Evolutionary conservation across 768 basidiomycete genomes (phyloP), one percentile per base, ranked within the genome.

Genomic region (Guyanaporus albipodus): DNA sequence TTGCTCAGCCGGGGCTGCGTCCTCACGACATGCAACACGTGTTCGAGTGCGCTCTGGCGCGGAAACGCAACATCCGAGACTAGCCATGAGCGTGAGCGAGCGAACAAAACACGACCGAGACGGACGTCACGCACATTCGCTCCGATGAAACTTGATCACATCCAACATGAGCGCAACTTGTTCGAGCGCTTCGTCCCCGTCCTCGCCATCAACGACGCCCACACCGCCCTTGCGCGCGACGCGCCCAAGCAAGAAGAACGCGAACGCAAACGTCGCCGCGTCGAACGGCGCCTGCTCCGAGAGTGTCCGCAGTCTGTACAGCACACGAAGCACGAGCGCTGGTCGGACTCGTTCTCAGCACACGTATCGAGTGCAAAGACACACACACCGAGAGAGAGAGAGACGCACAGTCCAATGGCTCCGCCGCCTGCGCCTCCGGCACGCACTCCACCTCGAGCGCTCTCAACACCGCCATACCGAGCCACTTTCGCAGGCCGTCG

Each of bases 201-300:
- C 59, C 3, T 55, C 56, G 6, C 21, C 47, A 23, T 23, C 23
- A 5, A n/a, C 24, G 0, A 76, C 70, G 0, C 72, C 69, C 9
- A 93, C 70, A 0, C 91, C 92, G 6, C 91, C 91, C 22, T 74
- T 73, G 2, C 69, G 59, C 8, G 92, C 70, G 17, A 96, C 80
- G 36, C 78, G 76, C 9, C 72, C 78, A 4, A 97, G 67, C 11
- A 98, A 73, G 8, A 91, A 87, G 38, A 83, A 85, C 0, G 79
- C 67, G 54, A 93, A 90, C 0, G 88, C 81, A 66, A 89, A 95
- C 0, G 92, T 93, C 2, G 89, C 81, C 1, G 85, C 76, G 60
- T 95, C 91, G 41, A 97, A 85, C 0, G 91, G 81, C 1, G 78
- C 68, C 53, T 90, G 85, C 51, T 94, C 89, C 0, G 90, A 83